Conservation (phyloP, 805 yeast species). For the Ogataea pignaliae region DNA sequence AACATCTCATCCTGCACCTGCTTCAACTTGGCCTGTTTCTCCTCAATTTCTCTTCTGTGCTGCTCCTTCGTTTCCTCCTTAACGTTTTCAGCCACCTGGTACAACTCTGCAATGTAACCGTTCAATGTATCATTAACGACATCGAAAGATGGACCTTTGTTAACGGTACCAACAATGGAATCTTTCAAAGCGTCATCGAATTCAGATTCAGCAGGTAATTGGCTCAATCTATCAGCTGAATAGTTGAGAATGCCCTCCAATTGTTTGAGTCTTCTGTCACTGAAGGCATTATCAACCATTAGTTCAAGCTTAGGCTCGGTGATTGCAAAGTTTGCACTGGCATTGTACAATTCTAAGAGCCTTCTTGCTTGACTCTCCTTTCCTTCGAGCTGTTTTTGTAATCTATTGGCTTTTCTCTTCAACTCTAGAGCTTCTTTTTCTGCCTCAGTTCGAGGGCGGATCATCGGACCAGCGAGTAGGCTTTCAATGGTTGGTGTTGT, state of each 20-base stretch:
- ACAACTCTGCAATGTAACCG: constrained; percentile 23
- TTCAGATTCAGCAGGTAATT: constrained; percentile 16
- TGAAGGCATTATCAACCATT: constrained; percentile 55
- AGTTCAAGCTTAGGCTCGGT: constrained; percentile 61
- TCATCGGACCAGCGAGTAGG: constrained; percentile 60
- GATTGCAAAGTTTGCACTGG: constrained; percentile 63
- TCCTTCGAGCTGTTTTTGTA: constrained; percentile 45
- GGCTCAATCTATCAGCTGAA: constrained; percentile 18
- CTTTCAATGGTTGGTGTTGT: constrained; percentile 79
- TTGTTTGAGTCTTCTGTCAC: constrained; percentile 31
- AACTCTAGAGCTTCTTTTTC: constrained; percentile 53
- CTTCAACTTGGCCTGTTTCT: constrained; percentile 20
- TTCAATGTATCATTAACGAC: constrained; percentile 28
- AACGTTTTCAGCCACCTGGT: constrained; percentile 20
- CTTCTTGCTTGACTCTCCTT: constrained; percentile 51
- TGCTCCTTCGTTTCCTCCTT: constrained; percentile 19
- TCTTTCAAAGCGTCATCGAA: constrained; percentile 26
- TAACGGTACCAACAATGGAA: constrained; percentile 26
- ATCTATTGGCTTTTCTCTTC: constrained; percentile 67
- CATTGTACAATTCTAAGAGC: constrained; percentile 68
- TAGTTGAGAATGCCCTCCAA: constrained; percentile 14
- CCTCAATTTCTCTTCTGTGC: constrained; percentile 20
- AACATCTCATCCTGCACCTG: constrained; percentile 20
- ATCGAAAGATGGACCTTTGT: constrained; percentile 30
- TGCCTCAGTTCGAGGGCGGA: constrained; percentile 68